Percentiles rank a stretch among this genome's conserved stretches.
phyloP scores from a whole-genome alignment of 805 yeast genomes.

The Jamesozyma lodderae region DNA sequence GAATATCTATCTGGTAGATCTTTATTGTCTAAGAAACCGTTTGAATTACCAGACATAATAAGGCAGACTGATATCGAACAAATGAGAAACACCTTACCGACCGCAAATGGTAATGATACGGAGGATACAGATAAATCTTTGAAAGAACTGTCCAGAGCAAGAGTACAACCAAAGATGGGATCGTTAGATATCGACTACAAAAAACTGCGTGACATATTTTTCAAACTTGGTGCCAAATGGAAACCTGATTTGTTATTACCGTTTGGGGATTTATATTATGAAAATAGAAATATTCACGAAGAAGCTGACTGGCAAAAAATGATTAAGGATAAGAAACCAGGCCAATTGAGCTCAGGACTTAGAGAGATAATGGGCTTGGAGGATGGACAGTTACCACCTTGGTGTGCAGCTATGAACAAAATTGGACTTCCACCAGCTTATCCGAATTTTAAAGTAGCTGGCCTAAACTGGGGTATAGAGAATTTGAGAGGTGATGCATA shows the following conservation, averaged over 20 bases:
- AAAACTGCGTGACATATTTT: constrained; percentile 76
- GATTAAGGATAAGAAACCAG: constrained; percentile 48
- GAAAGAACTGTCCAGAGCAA: constrained; percentile 67
- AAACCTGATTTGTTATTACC: constrained; percentile 53
- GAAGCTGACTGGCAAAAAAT: constrained; percentile 27
- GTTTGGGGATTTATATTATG: constrained; percentile 74
- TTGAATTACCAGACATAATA: constrained; percentile 69
- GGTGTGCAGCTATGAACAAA: constrained; percentile 62
- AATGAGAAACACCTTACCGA: constrained; percentile 57
- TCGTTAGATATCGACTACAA: constrained; percentile 77
- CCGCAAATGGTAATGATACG: constrained; percentile 1
- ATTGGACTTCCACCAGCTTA: constrained; percentile 82
- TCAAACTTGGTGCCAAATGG: constrained; percentile 54
- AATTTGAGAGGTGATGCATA: constrained; percentile 30
- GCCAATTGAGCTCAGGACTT: constrained; percentile 53
- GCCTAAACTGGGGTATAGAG: constrained; percentile 36
- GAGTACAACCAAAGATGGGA: constrained; percentile 86
- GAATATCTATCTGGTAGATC: constrained; percentile 63
- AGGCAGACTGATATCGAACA: constrained; percentile 77
- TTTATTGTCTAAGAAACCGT: constrained; percentile 61
- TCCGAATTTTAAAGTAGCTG: constrained; percentile 52
- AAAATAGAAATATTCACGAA: constrained; percentile 57
- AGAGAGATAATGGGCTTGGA: constrained; percentile 61
- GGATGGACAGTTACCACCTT: constrained; percentile 57
- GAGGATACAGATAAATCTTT: constrained; percentile 39